phyloP scores from a whole-genome alignment of 2,329 filamentous ascomycete genomes.

The Sordariomycetes sp. region DNA sequence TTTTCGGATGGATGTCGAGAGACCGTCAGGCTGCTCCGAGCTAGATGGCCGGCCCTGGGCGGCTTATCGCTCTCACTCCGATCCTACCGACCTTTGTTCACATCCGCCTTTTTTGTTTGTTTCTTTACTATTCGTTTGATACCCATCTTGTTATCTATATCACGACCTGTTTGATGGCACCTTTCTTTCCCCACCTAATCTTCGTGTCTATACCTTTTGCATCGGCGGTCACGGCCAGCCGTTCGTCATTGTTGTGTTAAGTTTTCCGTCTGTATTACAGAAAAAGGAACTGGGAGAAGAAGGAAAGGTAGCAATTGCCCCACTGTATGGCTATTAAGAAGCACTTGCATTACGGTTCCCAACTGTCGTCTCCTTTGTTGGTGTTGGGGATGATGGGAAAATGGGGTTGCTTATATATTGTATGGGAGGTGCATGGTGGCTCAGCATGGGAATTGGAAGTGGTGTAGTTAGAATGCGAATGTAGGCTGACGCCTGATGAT shows the following conservation, averaged over 20 bases:
- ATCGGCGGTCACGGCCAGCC: neutral
- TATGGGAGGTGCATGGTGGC: neutral
- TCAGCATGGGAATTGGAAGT: neutral
- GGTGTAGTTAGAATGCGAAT: neutral
- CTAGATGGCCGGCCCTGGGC: neutral
- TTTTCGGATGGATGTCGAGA: constrained; percentile 41
- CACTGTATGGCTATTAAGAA: neutral
- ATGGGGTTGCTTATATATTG: neutral
- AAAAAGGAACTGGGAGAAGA: neutral
- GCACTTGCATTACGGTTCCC: neutral
- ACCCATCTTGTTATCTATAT: constrained; percentile 1
- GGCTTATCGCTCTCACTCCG: constrained; percentile 1
- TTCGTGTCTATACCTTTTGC: neutral
- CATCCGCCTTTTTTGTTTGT: neutral
- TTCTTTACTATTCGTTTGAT: neutral
- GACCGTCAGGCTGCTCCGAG: constrained; percentile 21
- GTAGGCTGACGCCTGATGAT: neutral
- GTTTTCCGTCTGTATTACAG: neutral
- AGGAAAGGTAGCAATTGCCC: neutral
- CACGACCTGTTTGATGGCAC: neutral
- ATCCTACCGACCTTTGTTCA: constrained; percentile 1
- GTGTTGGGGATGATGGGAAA: neutral
- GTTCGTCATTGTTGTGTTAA: neutral
- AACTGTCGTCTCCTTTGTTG: constrained; percentile 4
- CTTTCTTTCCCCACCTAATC: neutral